phyloP scores from a whole-genome alignment of 495 filamentous ascomycete species.

The Xylaria telfairii region DNA sequence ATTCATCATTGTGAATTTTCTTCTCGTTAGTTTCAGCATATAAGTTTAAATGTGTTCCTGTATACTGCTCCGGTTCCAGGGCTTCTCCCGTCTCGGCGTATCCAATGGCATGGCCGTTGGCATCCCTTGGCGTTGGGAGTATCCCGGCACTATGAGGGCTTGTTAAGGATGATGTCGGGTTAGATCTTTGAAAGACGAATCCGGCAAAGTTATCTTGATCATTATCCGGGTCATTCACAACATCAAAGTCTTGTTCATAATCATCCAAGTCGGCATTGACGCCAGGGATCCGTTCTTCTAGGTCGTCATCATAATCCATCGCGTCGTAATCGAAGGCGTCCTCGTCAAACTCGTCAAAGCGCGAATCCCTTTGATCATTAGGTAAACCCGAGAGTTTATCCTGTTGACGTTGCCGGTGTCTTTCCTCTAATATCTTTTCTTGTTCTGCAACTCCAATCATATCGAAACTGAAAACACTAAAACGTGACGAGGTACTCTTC shows the following conservation, averaged over 20 bases:
- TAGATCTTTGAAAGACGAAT: conserved; percentile 59
- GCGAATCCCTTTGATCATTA: conserved; percentile 41
- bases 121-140: conserved; percentile 60
- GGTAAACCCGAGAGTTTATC: conserved; percentile 52
- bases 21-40: conserved; percentile 16
- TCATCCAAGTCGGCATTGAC: conserved; percentile 69
- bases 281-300: conserved; percentile 79
- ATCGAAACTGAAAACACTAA: conserved; percentile 96
- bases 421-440: conserved; percentile 84
- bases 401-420: conserved; percentile 74
- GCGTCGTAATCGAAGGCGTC: conserved; percentile 71
- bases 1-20: conserved; percentile 27
- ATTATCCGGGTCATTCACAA: conserved; percentile 48
- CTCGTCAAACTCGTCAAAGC: conserved; percentile 69
- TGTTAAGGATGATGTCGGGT: conserved; percentile 53
- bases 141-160: conserved; percentile 55
- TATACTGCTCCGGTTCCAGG: conserved; percentile 27
- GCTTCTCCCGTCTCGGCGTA: conserved; percentile 56
- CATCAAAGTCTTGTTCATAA: conserved; percentile 48
- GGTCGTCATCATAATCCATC: conserved; percentile 71
- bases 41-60: conserved; percentile 5
- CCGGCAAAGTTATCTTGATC: conserved; percentile 61
- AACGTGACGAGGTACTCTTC: conserved; percentile 85
- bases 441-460: conserved; percentile 83
- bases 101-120: conserved; percentile 54